Evolutionary conservation across 2,329 filamentous ascomycete species (phyloP).

Genomic region (Stagonosporopsis rhizophila): DNA sequence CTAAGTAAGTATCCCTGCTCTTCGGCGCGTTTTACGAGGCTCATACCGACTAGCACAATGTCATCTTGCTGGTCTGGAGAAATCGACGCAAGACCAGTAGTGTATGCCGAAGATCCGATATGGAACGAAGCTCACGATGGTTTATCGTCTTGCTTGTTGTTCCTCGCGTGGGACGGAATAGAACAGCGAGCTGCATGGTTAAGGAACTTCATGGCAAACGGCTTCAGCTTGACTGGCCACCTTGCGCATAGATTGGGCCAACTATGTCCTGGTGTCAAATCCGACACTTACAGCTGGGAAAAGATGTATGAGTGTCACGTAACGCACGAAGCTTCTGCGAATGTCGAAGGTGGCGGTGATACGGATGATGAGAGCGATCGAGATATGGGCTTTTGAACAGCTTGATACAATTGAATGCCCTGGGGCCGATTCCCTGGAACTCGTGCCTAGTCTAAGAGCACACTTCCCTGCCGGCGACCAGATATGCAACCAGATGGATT

Average conservation of each 20-base stretch:
- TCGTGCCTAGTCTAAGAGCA: neutral
- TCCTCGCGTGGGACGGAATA: slow-evolving; percentile 10
- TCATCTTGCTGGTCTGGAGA: slow-evolving; percentile 6
- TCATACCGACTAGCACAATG: slow-evolving; percentile 5
- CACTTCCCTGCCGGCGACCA: neutral
- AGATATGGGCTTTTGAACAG: slow-evolving; percentile 6
- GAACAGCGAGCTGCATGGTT: slow-evolving; percentile 13
- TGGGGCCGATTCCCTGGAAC: neutral
- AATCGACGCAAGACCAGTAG: neutral
- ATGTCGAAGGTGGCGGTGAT: neutral
- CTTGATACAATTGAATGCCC: neutral
- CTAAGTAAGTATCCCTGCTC: neutral
- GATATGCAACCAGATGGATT: neutral
- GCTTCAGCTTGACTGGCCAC: slow-evolving; percentile 3
- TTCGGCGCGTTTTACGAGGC: neutral
- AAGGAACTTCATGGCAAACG: slow-evolving; percentile 7
- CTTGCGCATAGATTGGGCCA: neutral
- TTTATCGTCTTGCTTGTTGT: neutral
- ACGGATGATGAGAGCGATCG: neutral
- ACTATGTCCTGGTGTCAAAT: neutral
- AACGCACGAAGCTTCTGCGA: neutral
- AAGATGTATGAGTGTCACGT: neutral
- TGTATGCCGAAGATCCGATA: slow-evolving; percentile 3
- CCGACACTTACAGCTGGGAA: neutral
- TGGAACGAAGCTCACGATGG: neutral